Evolutionary conservation across 345 rosid species (phyloP).

Genomic region (Moricandia moricandioides): DNA sequence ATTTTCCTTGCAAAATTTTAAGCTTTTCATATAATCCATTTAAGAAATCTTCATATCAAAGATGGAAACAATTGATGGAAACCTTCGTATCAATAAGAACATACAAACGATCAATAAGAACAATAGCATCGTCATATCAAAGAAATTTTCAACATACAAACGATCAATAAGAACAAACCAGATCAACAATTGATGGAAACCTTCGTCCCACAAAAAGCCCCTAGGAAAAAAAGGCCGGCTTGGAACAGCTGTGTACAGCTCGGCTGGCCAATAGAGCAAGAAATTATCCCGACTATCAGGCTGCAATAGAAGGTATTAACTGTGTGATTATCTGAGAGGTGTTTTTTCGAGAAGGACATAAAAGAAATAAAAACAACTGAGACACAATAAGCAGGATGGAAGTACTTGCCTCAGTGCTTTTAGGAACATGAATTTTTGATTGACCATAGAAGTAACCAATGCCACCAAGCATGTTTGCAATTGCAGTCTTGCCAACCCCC

Average conservation of each 20-base stretch:
- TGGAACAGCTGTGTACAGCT: slow-evolving; percentile 95
- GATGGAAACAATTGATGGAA: too few relatives aligned
- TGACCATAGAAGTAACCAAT: slow-evolving; percentile 96
- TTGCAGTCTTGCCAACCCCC: slow-evolving; percentile 77
- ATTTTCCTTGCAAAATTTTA: background rate
- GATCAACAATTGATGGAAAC: slow-evolving; percentile 92
- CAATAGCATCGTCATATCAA: slow-evolving; percentile 11
- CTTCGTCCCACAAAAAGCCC: slow-evolving; percentile 99
- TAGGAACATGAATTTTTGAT: slow-evolving; percentile 67
- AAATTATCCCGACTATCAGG: slow-evolving; percentile 47
- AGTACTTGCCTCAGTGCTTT: slow-evolving; percentile 55
- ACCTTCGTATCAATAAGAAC: too few relatives aligned
- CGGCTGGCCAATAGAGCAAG: slow-evolving; percentile 95
- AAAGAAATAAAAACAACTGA: background rate
- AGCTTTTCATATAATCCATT: slow-evolving; percentile 1
- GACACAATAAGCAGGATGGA: slow-evolving; percentile 13
- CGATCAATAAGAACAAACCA: slow-evolving; percentile 53
- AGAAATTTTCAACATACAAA: background rate
- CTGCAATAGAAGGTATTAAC: slow-evolving; percentile 50
- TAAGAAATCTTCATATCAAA: too few relatives aligned
- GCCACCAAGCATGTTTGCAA: slow-evolving; percentile 91
- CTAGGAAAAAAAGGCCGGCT: slow-evolving; percentile 96
- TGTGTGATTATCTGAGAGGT: slow-evolving; percentile 37
- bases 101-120: too few relatives aligned
- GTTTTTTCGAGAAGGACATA: background rate